These are phyloP conservation scores for Hyaloscypha variabilis DNA, from an alignment of 495 filamentous ascomycete genomes.

Conservation along the genomic window DNA sequence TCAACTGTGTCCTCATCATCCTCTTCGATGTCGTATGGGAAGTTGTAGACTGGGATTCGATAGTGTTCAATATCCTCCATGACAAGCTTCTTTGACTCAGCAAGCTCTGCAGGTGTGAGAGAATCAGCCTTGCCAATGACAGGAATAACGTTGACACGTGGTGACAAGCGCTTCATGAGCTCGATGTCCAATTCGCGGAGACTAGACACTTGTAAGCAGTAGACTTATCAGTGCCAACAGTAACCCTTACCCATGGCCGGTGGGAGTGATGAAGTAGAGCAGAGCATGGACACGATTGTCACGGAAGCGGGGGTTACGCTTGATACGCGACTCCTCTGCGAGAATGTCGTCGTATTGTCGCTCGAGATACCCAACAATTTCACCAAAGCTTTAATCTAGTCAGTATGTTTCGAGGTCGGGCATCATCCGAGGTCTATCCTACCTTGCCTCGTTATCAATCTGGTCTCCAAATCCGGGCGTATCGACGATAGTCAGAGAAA, in stretches of 20 bases:
- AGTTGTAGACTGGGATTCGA: slow-evolving; percentile 99
- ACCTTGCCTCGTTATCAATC: slow-evolving; percentile 99
- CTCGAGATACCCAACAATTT: slow-evolving; percentile 97
- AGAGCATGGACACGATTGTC: slow-evolving; percentile 98
- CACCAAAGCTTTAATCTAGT: slow-evolving; percentile 70
- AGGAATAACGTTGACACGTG: slow-evolving; percentile 97
- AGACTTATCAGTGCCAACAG: background rate
- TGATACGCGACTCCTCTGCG: slow-evolving; percentile 98
- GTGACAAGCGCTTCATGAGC: slow-evolving; percentile 98
- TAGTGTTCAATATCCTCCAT: slow-evolving; percentile 99
- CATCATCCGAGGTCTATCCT: slow-evolving; percentile 33
- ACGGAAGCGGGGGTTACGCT: slow-evolving; percentile 99
- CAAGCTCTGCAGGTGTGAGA: slow-evolving; percentile 92
- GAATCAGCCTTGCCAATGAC: slow-evolving; percentile 98
- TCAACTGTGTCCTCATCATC: slow-evolving; percentile 99
- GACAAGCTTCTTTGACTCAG: slow-evolving; percentile 98
- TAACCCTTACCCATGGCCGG: slow-evolving; percentile 80
- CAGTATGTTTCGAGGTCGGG: slow-evolving; percentile 4
- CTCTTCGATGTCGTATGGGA: slow-evolving; percentile 99
- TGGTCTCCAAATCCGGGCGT: slow-evolving; percentile 98
- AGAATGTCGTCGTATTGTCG: slow-evolving; percentile 99
- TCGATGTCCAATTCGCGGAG: slow-evolving; percentile 99
- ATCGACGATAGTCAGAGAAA: slow-evolving; percentile 97
- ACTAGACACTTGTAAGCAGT: slow-evolving; percentile 42
- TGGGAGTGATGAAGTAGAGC: slow-evolving; percentile 98